phyloP scores from a whole-genome alignment of 345 rosid species.

The Firmiana major region DNA sequence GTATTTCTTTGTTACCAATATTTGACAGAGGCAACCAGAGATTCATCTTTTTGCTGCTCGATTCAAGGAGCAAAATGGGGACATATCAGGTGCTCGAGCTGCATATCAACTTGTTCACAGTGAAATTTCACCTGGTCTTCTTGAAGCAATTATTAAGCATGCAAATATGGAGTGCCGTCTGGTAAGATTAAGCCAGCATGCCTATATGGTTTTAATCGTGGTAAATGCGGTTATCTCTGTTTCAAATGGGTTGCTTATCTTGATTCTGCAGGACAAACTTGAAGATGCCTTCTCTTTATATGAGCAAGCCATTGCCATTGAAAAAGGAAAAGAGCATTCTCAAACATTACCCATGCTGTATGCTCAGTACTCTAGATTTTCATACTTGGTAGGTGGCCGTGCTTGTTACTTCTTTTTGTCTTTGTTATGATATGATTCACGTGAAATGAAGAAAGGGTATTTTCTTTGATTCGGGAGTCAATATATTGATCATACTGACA shows the following conservation, averaged over 20 bases:
- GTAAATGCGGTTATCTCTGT: background rate
- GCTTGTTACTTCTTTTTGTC: background rate
- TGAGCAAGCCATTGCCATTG: conserved; percentile 92
- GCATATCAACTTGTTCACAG: conserved; percentile 78
- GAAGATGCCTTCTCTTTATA: conserved; percentile 73
- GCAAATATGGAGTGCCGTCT: conserved; percentile 91
- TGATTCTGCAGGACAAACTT: conserved; percentile 64
- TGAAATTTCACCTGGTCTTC: conserved; percentile 88
- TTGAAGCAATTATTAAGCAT: conserved; percentile 93
- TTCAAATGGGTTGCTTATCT: conserved; percentile 21
- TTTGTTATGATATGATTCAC: background rate
- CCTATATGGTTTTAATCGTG: conserved; percentile 15
- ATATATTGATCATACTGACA: background rate
- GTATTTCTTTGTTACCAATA: conserved; percentile 12
- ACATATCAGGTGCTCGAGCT: conserved; percentile 81
- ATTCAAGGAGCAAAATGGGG: conserved; percentile 81
- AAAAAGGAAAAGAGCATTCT: conserved; percentile 90
- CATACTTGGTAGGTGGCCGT: conserved; percentile 55
- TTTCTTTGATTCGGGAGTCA: background rate
- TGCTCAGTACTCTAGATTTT: conserved; percentile 84
- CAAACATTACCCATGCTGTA: conserved; percentile 68
- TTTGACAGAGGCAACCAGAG: conserved; percentile 80
- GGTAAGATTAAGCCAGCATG: conserved; percentile 40
- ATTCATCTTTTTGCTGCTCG: conserved; percentile 91
- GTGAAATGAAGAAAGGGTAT: background rate